Percentiles rank a stretch among this genome's conserved stretches.
Evolutionary conservation across 148 eudicot genomes (phyloP).

Genomic region (Silene latifolia): DNA sequence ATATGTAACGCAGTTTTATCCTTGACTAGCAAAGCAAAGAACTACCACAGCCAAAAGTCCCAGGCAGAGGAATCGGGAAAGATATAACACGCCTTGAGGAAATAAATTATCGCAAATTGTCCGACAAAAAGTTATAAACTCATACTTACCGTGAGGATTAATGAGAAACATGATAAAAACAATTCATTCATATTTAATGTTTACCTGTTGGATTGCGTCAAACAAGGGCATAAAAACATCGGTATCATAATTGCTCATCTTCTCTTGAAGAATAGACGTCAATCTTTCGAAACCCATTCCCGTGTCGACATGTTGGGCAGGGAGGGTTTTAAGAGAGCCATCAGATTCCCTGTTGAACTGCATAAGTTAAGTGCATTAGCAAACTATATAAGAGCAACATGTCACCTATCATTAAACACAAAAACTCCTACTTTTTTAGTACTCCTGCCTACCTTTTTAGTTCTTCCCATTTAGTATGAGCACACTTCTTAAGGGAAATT

Average conservation of each 20-base stretch:
- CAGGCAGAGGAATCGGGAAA: no score
- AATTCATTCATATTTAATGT: conserved; percentile 1
- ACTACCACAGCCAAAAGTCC: background rate
- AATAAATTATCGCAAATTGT: no score
- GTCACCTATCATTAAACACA: background rate
- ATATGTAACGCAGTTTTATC: no score
- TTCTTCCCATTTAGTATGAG: no score
- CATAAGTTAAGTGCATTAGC: conserved; percentile 15
- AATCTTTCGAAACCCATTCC: conserved; percentile 99
- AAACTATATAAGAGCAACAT: background rate
- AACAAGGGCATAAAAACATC: conserved; percentile 91
- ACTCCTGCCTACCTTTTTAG: no score
- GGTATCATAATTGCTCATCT: conserved; percentile 97
- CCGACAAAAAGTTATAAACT: background rate
- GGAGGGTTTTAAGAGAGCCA: conserved; percentile 71
- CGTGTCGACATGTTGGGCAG: conserved; percentile 95
- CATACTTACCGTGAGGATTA: background rate
- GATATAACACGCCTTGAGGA: background rate
- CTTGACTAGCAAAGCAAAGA: no score
- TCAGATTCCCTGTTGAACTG: conserved; percentile 95
- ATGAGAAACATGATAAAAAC: background rate
- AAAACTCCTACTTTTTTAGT: background rate
- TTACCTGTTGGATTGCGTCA: conserved; percentile 81
- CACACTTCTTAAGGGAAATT: no score
- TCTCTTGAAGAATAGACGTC: conserved; percentile 94